phyloP scores from a whole-genome alignment of 2,329 filamentous ascomycete species.

The Esteya vermicola region DNA sequence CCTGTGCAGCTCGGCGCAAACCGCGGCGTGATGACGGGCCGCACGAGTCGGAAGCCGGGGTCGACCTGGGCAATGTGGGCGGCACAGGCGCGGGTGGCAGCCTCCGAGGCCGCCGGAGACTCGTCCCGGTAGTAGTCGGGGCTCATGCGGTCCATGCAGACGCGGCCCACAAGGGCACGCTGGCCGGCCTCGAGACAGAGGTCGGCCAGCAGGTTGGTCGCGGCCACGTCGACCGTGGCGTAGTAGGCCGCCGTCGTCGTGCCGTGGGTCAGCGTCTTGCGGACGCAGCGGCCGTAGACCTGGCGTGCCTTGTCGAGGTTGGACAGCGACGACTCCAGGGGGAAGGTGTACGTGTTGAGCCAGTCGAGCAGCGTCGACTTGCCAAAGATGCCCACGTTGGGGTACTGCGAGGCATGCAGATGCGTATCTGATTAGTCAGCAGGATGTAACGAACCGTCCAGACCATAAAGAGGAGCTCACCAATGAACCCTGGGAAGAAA shows the following conservation, averaged over 20 bases:
- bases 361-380: constrained; percentile 86
- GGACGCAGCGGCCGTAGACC: constrained; percentile 67
- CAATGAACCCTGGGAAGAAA: constrained; percentile 75
- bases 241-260: constrained; percentile 95
- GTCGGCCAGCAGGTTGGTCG: constrained; percentile 83
- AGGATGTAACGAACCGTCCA: neutral
- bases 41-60: constrained; percentile 47
- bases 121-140: constrained; percentile 72
- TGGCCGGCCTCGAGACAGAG: constrained; percentile 72
- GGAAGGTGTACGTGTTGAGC: constrained; percentile 91
- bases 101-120: constrained; percentile 40
- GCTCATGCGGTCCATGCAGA: constrained; percentile 82
- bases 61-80: constrained; percentile 55
- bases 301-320: constrained; percentile 46
- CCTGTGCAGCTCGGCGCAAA: constrained; percentile 51
- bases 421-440: constrained; percentile 59
- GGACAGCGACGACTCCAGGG: constrained; percentile 66
- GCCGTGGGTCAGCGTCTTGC: constrained; percentile 71
- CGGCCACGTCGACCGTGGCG: constrained; percentile 71
- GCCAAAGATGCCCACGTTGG: constrained; percentile 87
- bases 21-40: constrained; percentile 64
- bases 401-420: constrained; percentile 88
- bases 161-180: constrained; percentile 76
- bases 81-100: constrained; percentile 44
- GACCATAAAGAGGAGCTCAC: constrained; percentile 20